Evolutionary conservation across 2,329 filamentous ascomycete species (phyloP), one percentile per base, ranked within the genome.

Genomic region (Alternaria panax): DNA sequence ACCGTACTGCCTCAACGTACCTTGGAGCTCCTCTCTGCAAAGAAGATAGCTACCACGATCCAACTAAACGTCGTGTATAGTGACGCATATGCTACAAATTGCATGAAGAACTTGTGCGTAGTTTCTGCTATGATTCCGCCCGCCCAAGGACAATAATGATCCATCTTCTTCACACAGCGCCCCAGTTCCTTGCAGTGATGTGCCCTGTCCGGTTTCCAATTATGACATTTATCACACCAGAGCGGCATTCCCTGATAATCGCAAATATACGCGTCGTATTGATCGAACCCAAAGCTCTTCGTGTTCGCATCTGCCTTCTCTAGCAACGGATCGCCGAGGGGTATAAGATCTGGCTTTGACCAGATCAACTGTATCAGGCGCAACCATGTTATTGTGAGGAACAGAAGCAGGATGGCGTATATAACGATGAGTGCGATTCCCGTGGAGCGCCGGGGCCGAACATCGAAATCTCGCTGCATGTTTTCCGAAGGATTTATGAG

Each of bases 121-220:
- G 88, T 93, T 75, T 97, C 93, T 0, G 88, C 90, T 9, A 99
- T 89, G 65, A 97, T 91, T 22, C 94, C 95, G 4, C 94, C 94
- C n/a, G 96, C 93, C 87, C 88, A 98, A 0, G 94, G 95, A 72
- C 95, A 99, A 71, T 93, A 95, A 74, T 98, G 94, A 64, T 98
- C 94, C 90, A 97, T 95, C 71, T 95, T 95, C 40, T 86, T 82
- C 22, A 96, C 90, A 72, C 94, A 98, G 42, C 92, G 85, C 50
- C 87, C 87, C 12, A 95, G 82, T 73, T 96, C 92, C 52, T 89
- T 89, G 72, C 91, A 96, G 78, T 98, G 94, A 75, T 97, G 93
- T 2, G 90, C 86, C 4, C 94, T 86, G 72, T 97, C 94, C 0
- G 91, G 88, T 77, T 97, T 98, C 87, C 91, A 97, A 65, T 90